These are phyloP conservation scores for Macrophomina phaseolina DNA, from an alignment of 2,329 filamentous ascomycete species.

Conservation along the genomic window DNA sequence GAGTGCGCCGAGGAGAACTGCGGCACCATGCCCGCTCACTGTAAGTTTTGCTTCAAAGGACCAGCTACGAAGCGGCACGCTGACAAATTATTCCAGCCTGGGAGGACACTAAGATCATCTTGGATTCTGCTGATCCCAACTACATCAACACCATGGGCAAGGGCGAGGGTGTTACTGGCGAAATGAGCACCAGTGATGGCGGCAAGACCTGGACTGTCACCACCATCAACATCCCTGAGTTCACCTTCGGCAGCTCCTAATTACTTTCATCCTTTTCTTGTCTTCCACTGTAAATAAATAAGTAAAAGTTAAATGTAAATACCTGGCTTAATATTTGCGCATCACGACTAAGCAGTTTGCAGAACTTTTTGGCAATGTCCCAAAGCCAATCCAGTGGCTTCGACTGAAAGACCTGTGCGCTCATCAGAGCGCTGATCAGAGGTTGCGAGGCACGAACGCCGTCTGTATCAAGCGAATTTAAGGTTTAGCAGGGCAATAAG, in stretches of 20 bases:
- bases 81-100: conserved; percentile 33
- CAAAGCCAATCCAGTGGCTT: no score
- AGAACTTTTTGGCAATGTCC: no score
- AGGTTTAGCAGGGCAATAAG: no score
- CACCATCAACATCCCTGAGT: conserved; percentile 45
- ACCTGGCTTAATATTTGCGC: no score
- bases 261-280: no score
- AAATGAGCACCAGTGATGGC: conserved; percentile 48
- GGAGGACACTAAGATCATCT: conserved; percentile 48
- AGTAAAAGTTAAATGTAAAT: no score
- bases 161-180: conserved; percentile 48
- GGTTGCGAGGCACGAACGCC: no score
- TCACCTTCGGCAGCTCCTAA: conserved; percentile 20
- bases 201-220: conserved; percentile 53
- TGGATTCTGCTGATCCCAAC: conserved; percentile 43
- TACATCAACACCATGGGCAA: conserved; percentile 48
- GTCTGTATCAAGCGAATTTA: no score
- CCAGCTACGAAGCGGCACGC: neutral
- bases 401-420: no score
- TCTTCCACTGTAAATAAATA: no score
- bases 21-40: conserved; percentile 49
- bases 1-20: conserved; percentile 49
- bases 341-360: no score
- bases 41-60: conserved; percentile 35
- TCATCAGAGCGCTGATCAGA: no score